A percentile compares a stretch with the other conserved stretches of the same genome.
Evolutionary conservation across 2,329 filamentous ascomycete species (phyloP).

Genomic region (Xylariomycetidae sp.): DNA sequence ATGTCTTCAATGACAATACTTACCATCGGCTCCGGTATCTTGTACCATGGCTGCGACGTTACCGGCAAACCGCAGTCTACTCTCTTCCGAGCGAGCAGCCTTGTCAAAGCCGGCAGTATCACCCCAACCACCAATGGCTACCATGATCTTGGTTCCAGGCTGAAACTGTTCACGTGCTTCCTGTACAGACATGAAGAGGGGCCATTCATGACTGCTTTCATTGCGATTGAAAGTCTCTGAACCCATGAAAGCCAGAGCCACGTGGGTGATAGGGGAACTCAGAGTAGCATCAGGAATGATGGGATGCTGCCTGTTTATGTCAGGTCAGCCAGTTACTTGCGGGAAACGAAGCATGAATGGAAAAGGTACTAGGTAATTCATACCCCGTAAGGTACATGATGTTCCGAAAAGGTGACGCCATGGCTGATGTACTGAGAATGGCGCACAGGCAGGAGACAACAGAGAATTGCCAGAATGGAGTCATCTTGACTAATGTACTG

Average conservation of each 20-base stretch:
- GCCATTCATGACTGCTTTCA: constrained; percentile 37
- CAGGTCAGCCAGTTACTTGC: too few relatives aligned
- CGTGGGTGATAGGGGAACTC: constrained; percentile 44
- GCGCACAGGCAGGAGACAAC: constrained; percentile 9
- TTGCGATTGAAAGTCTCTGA: constrained; percentile 43
- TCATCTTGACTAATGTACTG: too few relatives aligned
- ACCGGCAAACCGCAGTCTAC: constrained; percentile 46
- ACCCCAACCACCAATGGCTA: constrained; percentile 62
- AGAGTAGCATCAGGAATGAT: constrained; percentile 23
- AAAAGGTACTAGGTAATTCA: not conserved
- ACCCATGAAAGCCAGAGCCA: constrained; percentile 49
- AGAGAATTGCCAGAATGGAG: constrained; percentile 6
- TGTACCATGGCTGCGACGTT: constrained; percentile 51
- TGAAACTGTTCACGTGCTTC: constrained; percentile 47
- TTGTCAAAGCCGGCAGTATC: constrained; percentile 50
- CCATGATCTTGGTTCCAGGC: constrained; percentile 50
- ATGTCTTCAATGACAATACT: constrained; percentile 35
- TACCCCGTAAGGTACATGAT: constrained; percentile 30
- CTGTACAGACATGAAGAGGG: constrained; percentile 44
- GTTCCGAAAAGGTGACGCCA: constrained; percentile 17
- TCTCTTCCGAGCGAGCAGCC: constrained; percentile 40
- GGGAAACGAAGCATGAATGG: too few relatives aligned
- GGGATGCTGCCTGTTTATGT: constrained; percentile 22
- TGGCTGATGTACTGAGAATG: constrained; percentile 10
- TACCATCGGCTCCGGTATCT: constrained; percentile 52